Evolutionary conservation across 768 basidiomycete species (phyloP), one percentile per base, ranked within the genome.

Genomic region (Rhodotorula kratochvilovae): DNA sequence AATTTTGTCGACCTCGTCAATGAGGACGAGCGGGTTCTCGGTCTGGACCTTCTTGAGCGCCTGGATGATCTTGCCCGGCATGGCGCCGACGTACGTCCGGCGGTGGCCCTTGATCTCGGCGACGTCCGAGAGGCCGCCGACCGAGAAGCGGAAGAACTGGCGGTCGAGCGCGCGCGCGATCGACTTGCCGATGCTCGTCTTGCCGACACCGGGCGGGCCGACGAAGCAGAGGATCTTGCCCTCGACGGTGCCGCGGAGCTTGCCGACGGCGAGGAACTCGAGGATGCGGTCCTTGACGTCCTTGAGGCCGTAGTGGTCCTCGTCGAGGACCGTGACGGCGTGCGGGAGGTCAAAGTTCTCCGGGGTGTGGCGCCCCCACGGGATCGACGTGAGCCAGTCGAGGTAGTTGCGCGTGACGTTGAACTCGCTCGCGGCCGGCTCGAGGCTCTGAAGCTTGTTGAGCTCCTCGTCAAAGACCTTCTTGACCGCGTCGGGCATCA

Each of bases 51-150:
- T 93, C 63, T 92, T 85, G 73, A 96, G 81, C 1, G 91, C 91
- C 80, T 96, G 93, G 58, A 96, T 89, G 63, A 89, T 76, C 71
- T 79, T 73, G 13, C 81, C 81, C 36, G 81, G 81, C 66, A 82
- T 78, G 7, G 81, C 80, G 13, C 81, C 80, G 45, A 82, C 92
- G 77, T 96, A 96, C n/a, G 95, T 99, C 79, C 96, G 83, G 77
- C 96, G 83, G 79, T 99, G 96, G 1, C 96, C 96, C 82, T 98
- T 98, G 78, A 99, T 97, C 85, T 98, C 96, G 66, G 96, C 96
- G 1, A 98, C 93, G 80, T 99, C 96, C 58, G 92, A 92, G 79
- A 99, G 81, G 23, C 96, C 95, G 73, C 96, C 95, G 8, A 98
- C 95, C 16, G 90, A 92, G 82, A 99, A 96, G 59, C 93, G 85